Conservation (phyloP, 202 grass and related monocot genomes). For the Saccharum hybrid region DNA sequence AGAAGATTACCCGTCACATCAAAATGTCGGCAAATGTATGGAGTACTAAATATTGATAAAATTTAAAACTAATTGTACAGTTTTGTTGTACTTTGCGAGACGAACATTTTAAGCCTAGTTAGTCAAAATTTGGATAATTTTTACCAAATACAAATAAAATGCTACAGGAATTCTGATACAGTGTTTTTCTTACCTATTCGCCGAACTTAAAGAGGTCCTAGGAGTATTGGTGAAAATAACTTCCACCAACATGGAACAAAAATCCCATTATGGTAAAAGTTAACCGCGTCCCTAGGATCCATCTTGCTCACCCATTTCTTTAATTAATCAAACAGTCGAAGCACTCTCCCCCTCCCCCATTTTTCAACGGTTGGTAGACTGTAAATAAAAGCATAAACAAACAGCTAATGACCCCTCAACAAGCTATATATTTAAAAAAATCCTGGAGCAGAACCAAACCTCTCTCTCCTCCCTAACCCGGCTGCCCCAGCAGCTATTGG, state of each 20-base stretch:
- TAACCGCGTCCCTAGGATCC: slow-evolving; percentile 45
- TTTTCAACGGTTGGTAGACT: slow-evolving; percentile 66
- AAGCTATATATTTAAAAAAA: slow-evolving; percentile 35
- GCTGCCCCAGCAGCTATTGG: slow-evolving; percentile 44
- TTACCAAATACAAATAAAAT: too few species aligned
- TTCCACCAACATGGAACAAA: slow-evolving; percentile 39
- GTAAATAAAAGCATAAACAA: slow-evolving; percentile 50
- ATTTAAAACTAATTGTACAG: too few species aligned
- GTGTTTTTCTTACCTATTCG: too few species aligned
- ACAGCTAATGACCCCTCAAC: slow-evolving; percentile 50
- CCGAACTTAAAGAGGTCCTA: too few species aligned
- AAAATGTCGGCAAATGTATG: too few species aligned
- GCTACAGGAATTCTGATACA: too few species aligned
- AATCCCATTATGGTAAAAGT: slow-evolving; percentile 52
- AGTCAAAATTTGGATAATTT: too few species aligned
- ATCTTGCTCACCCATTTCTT: background rate
- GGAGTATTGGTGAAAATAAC: slow-evolving; percentile 12
- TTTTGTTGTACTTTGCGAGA: too few species aligned
- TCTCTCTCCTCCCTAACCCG: slow-evolving; percentile 26
- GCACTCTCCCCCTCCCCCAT: background rate
- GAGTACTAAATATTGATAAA: too few species aligned
- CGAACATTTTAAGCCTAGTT: too few species aligned
- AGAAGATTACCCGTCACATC: too few species aligned
- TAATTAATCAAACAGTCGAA: slow-evolving; percentile 19
- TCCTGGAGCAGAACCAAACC: slow-evolving; percentile 35